Percentiles rank a stretch among this genome's conserved stretches.
phyloP scores from a whole-genome alignment of 805 yeast genomes.

The Ogataea nitratoaversa region DNA sequence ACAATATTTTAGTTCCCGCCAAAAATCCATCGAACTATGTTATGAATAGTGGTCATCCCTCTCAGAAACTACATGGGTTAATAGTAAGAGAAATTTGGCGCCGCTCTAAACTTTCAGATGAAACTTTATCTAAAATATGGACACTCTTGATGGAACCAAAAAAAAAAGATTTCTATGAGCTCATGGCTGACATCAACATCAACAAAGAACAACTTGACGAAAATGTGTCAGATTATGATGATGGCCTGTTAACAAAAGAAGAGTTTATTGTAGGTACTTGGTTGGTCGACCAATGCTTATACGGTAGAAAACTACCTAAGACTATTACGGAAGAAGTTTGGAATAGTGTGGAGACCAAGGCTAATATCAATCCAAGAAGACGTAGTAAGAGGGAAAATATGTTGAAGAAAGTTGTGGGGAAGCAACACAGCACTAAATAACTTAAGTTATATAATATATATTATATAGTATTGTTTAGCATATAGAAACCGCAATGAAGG shows the following conservation, averaged over 20 bases:
- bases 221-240: slow-evolving; percentile 56
- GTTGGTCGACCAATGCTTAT: slow-evolving; percentile 93
- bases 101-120: slow-evolving; percentile 67
- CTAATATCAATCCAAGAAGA: slow-evolving; percentile 16
- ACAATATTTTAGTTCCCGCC: no score
- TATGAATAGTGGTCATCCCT: neutral
- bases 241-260: slow-evolving; percentile 72
- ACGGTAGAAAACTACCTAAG: slow-evolving; percentile 86
- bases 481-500: no score
- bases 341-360: slow-evolving; percentile 59
- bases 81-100: slow-evolving; percentile 80
- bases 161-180: slow-evolving; percentile 39
- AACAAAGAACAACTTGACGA: neutral
- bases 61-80: slow-evolving; percentile 42
- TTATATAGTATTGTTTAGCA: no score
- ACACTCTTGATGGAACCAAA: slow-evolving; percentile 54
- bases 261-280: slow-evolving; percentile 97
- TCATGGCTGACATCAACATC: neutral
- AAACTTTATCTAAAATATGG: slow-evolving; percentile 65
- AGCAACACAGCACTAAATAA: neutral
- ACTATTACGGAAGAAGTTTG: slow-evolving; percentile 66
- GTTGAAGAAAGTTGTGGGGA: slow-evolving; percentile 19
- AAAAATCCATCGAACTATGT: slow-evolving; percentile 1
- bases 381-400: slow-evolving; percentile 17
- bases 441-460: no score